Evolutionary conservation across 2,329 filamentous ascomycete genomes (phyloP), one percentile per base, ranked within the genome.

Genomic region (Bipolaris gigantea): DNA sequence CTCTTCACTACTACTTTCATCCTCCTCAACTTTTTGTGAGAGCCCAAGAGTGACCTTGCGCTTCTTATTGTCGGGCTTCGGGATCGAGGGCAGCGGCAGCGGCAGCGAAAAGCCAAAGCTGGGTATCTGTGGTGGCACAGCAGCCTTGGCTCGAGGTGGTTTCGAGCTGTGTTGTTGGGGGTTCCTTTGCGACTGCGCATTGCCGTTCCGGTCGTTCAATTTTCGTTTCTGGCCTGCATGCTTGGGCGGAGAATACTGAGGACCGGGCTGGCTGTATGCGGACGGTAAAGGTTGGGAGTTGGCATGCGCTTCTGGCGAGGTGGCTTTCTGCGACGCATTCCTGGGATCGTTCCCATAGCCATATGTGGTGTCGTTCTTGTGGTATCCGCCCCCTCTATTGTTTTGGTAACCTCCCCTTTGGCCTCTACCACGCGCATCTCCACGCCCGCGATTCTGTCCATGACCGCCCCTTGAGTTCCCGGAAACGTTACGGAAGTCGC

Each of bases 31-130:
- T 25, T 83, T 84, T 15, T 88, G 86, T 8, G 86, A 89, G 44
- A 92, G 78, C 32, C 89, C 89, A 21, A 92, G 80, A 1, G 85
- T 86, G 35, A 84, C 85, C 76, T 86, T 88, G 53, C 86, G 83
- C 78, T 88, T 88, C 79, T 89, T 89, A 72, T 86, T 87, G 54
- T 79, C 72, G 33, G 51, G 49, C 27, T 51, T 55, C 27, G 45
- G 42, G 25, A 48, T 57, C 30, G 55, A n/a, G 2, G 60, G 46
- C 18, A 56, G 39, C 8, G 60, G 46, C 18, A 56, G 39, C 8
- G 69, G 71, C 4, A 75, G 43, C 1, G 64, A 56, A 46, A 74
- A 75, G 1, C 71, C 73, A 49, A 76, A 76, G 44, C 65, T 71
- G 6, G 60, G 69, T n/a, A 76, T 64, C 2, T 71, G 57, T 9